Evolutionary conservation across 176 grass and related monocot species (phyloP).

Genomic region (Eragrostis curvula): DNA sequence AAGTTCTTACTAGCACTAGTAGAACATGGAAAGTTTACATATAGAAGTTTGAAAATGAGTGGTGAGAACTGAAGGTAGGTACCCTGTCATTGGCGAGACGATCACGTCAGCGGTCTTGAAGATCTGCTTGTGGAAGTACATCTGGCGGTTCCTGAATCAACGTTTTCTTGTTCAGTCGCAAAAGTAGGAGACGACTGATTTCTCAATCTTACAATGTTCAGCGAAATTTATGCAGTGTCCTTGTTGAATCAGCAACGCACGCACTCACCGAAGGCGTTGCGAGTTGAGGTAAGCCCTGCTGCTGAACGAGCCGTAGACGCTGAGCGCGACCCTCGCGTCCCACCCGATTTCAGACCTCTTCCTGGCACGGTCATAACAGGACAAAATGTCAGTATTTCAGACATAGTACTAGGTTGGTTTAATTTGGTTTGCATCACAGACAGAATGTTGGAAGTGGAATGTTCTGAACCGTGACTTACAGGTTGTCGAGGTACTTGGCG

Average conservation of each 20-base stretch:
- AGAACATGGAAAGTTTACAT: neutral
- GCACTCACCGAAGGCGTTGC: slow-evolving; percentile 71
- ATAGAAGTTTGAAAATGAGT: neutral
- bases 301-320: slow-evolving; percentile 83
- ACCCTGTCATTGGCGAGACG: slow-evolving; percentile 97
- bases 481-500: slow-evolving; percentile 74
- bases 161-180: neutral
- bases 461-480: slow-evolving; percentile 41
- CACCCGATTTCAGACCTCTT: slow-evolving; percentile 81
- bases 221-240: neutral
- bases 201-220: neutral
- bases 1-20: too few species aligned
- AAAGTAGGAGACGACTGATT: neutral
- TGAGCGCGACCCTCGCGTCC: slow-evolving; percentile 80
- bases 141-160: slow-evolving; percentile 83
- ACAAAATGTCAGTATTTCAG: neutral
- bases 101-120: slow-evolving; percentile 93
- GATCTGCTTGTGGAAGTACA: slow-evolving; percentile 89
- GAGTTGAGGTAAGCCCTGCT: slow-evolving; percentile 93
- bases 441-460: neutral
- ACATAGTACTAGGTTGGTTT: too few species aligned
- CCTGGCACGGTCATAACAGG: slow-evolving; percentile 25
- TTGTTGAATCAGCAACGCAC: neutral
- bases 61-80: neutral
- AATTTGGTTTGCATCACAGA: neutral